phyloP scores from a whole-genome alignment of 768 basidiomycete genomes.

The Lactarius hengduanensis region DNA sequence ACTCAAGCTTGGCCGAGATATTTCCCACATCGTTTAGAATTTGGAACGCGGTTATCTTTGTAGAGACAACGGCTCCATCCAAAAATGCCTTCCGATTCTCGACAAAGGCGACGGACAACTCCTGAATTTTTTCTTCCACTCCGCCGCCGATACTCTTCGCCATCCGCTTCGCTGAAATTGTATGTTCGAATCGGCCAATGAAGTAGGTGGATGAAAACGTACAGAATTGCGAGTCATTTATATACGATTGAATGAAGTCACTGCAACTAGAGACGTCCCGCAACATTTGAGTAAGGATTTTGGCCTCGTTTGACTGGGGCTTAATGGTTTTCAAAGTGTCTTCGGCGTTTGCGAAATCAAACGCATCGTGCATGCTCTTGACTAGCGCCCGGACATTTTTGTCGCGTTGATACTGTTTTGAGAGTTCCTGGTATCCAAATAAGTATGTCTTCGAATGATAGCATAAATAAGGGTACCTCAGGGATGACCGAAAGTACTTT shows the following conservation, averaged over 20 bases:
- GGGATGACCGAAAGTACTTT: not conserved
- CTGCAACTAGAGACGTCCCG: not conserved
- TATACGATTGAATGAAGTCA: not conserved
- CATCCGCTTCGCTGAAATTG: not conserved
- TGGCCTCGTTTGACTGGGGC: not conserved
- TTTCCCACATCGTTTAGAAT: not conserved
- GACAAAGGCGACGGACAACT: not conserved
- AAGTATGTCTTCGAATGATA: not conserved
- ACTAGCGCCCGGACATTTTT: not conserved
- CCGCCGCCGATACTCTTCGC: not conserved
- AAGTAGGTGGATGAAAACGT: not conserved
- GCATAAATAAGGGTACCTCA: not conserved
- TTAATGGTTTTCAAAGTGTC: not conserved
- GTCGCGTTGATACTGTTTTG: not conserved
- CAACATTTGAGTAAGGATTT: not conserved
- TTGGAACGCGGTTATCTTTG: not conserved
- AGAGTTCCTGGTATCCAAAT: not conserved
- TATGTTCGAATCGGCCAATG: not conserved
- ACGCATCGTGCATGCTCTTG: not conserved
- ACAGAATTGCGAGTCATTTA: not conserved
- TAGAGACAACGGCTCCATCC: not conserved
- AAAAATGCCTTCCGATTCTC: not conserved
- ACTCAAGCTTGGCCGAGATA: not conserved
- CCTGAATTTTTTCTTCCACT: not conserved
- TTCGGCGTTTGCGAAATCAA: not conserved